phyloP scores from a whole-genome alignment of 2,329 filamentous ascomycete genomes.

The Stachybotrys chartarum region DNA sequence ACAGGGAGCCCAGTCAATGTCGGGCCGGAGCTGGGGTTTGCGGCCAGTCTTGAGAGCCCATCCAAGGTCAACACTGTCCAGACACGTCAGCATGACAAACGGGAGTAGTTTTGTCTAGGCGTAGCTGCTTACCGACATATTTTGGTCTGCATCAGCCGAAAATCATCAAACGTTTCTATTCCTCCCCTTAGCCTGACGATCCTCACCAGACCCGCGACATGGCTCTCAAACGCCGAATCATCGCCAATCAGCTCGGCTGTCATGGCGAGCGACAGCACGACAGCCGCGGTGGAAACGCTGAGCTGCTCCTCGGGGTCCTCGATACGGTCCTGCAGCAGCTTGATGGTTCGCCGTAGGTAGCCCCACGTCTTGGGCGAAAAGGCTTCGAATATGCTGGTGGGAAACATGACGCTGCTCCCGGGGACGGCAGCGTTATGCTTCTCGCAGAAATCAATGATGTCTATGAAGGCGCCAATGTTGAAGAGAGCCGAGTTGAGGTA shows the following conservation, averaged over 20 bases:
- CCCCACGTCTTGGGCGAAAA: slow-evolving; percentile 8
- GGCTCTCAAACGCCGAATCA: slow-evolving; percentile 7
- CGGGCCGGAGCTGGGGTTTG: slow-evolving; percentile 13
- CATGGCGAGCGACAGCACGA: slow-evolving; percentile 13
- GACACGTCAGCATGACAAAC: not conserved
- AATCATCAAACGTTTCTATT: slow-evolving; percentile 12
- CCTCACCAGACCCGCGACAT: slow-evolving; percentile 12
- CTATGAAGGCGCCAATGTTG: slow-evolving; percentile 8
- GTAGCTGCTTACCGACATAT: slow-evolving; percentile 16
- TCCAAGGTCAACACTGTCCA: slow-evolving; percentile 16
- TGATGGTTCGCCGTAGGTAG: slow-evolving; percentile 11
- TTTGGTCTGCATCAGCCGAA: slow-evolving; percentile 17
- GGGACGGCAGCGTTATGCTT: not conserved
- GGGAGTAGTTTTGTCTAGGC: too few relatives aligned
- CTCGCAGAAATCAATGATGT: not conserved
- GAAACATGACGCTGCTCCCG: slow-evolving; percentile 9
- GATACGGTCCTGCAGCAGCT: slow-evolving; percentile 9
- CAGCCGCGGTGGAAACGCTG: slow-evolving; percentile 11
- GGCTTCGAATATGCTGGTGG: not conserved
- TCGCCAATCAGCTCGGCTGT: slow-evolving; percentile 14
- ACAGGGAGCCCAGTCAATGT: slow-evolving; percentile 11
- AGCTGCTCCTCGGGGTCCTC: slow-evolving; percentile 7
- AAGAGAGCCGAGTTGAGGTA: slow-evolving; percentile 18
- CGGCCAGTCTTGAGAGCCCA: slow-evolving; percentile 16
- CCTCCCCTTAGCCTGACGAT: slow-evolving; percentile 20